These are phyloP conservation scores for Elymus sibiricus DNA, from an alignment of 176 grass and related monocot species.

Conservation along the genomic window DNA sequence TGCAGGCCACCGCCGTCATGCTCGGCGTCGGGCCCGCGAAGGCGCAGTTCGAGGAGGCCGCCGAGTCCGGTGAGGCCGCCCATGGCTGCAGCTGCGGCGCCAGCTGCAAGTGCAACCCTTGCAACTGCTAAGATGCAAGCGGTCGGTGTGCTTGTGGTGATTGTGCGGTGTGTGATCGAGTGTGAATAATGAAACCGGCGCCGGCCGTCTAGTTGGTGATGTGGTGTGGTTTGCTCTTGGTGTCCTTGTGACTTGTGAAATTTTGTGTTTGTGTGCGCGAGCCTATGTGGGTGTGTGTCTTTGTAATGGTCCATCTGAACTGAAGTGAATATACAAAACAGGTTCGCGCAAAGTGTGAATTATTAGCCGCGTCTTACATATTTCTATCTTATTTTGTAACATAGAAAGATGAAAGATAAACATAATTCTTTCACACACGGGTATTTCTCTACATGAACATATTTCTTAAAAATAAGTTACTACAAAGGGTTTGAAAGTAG, in stretches of 20 bases:
- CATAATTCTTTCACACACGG: no score
- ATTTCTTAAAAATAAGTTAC: no score
- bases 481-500: no score
- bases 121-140: constrained; percentile 29
- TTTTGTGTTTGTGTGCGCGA: not conserved
- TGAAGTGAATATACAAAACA: not conserved
- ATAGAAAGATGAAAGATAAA: no score
- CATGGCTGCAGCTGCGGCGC: constrained; percentile 38
- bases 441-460: no score
- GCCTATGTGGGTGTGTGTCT: not conserved
- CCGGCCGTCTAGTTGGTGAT: no score
- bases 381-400: no score
- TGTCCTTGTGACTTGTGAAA: not conserved
- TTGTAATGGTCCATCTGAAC: not conserved
- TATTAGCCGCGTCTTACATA: no score
- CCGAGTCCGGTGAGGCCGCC: constrained; percentile 16
- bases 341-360: not conserved
- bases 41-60: constrained; percentile 28
- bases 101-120: constrained; percentile 45
- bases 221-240: not conserved
- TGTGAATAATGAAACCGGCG: not conserved
- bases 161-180: not conserved
- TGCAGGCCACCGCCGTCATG: constrained; percentile 16
- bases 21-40: constrained; percentile 23
- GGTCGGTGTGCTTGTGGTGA: not conserved